Evolutionary conservation across 768 basidiomycete genomes (phyloP), one percentile per base, ranked within the genome.

Genomic region (Phlebiopsis flavidoalba): DNA sequence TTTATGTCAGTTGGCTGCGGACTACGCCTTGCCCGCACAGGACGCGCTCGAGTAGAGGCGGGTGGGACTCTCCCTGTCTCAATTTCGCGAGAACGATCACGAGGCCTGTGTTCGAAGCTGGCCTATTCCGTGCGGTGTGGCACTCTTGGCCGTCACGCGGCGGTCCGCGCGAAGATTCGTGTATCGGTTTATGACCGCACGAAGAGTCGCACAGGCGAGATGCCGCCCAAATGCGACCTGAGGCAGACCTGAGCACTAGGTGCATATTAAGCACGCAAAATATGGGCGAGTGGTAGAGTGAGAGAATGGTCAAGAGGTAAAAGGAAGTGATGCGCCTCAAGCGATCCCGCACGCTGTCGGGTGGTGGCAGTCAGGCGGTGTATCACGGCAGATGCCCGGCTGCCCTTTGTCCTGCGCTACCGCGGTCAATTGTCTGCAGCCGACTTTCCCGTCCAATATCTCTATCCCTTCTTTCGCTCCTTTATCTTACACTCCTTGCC

Each of bases 401-500:
- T 11, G 19, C 48, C n/a, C 19, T 26, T 55, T 55, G 40, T 55
- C 40, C 54, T 45, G 54, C 36, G 54, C 54, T 55, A 55, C 54
- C 54, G 54, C 53, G 53, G 53, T 55, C 37, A 55, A 55, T 55
- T 55, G 54, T 55, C 54, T 45, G 54, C 54, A 21, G 54, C 54
- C 54, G 54, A 55, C 36, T 45, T 21, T 45, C n/a, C 59, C 59
- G 40, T 43, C 17, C 40, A 35, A 45, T 51, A 43, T 43, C 51
- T 60, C 51, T 60, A 53, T 58, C 60, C 50, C 35, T 60, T 55
- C 54, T 57, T 60, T 58, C 49, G 14, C 24, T 60, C 22, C 53
- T 53, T 52, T 54, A 57, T 53, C n/a, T 19, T 58, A 59, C 62
- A 47, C 54, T 63, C 63, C 51, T 58, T 60, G 46, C 49, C 60